phyloP scores from a whole-genome alignment of 495 filamentous ascomycete genomes.

The Podospora conica region DNA sequence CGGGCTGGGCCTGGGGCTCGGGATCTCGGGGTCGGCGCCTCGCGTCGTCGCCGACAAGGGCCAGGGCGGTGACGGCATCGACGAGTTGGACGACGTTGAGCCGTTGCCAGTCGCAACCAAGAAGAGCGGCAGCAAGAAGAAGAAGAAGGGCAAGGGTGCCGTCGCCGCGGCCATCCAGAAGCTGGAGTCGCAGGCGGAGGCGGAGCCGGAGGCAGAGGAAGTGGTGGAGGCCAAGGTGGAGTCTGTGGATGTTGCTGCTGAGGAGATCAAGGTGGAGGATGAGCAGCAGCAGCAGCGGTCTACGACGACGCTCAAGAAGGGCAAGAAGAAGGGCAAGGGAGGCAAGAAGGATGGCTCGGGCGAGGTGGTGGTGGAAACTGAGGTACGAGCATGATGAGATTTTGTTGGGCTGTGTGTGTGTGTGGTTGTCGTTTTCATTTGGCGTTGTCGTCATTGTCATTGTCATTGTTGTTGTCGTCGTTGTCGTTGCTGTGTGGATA shows the following conservation, averaged over 20 bases:
- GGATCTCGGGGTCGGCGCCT: background rate
- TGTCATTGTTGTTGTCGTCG: too few species aligned
- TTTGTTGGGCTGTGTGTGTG: background rate
- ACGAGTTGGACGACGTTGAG: background rate
- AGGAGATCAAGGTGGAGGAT: background rate
- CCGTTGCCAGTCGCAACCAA: background rate
- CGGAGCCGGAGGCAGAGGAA: background rate
- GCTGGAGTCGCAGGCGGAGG: background rate
- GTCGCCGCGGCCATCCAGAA: background rate
- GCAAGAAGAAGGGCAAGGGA: slow-evolving; percentile 28
- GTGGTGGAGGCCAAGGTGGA: background rate
- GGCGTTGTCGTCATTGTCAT: background rate
- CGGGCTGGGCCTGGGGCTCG: background rate
- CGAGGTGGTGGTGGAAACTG: background rate
- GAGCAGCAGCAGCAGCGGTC: background rate
- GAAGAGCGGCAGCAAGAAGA: slow-evolving; percentile 1
- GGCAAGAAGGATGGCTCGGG: slow-evolving; percentile 23
- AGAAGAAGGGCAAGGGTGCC: background rate
- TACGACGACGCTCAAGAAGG: slow-evolving; percentile 16
- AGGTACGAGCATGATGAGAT: background rate
- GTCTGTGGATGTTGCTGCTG: background rate
- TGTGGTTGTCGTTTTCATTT: background rate
- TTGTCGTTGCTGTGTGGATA: background rate
- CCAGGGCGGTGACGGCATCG: slow-evolving; percentile 19
- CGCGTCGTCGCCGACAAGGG: slow-evolving; percentile 25